These are phyloP conservation scores for Metarhizium humberi DNA, from an alignment of 2,329 filamentous ascomycete genomes.

Conservation along the genomic window DNA sequence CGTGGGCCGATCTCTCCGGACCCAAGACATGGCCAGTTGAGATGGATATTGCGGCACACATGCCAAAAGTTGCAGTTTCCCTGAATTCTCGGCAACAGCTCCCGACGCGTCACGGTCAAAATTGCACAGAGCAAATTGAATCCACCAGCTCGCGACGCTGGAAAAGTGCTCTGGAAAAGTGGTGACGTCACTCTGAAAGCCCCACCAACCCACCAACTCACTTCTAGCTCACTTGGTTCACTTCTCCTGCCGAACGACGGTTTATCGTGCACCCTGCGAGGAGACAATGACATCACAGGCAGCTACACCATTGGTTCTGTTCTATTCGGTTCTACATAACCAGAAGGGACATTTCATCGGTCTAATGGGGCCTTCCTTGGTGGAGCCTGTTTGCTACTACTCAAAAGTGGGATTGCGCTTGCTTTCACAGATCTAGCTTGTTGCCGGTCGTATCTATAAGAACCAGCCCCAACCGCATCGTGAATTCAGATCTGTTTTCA, in stretches of 20 bases:
- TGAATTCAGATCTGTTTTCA: neutral
- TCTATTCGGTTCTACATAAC: neutral
- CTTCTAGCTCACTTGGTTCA: neutral
- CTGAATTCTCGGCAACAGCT: neutral
- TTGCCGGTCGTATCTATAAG: neutral
- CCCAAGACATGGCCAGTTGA: no score
- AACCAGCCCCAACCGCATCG: neutral
- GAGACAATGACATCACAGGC: slow-evolving; percentile 5
- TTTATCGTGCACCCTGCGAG: neutral
- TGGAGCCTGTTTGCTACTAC: neutral
- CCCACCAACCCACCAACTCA: neutral
- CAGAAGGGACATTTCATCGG: neutral
- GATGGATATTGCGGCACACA: neutral
- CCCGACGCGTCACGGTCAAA: neutral
- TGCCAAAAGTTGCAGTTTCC: neutral
- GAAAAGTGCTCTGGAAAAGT: neutral
- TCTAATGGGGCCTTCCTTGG: neutral
- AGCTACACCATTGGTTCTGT: neutral
- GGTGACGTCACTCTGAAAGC: slow-evolving; percentile 5
- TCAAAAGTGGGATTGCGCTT: neutral
- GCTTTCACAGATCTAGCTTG: neutral
- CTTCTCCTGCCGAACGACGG: neutral
- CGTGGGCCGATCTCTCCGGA: neutral
- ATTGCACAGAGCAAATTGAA: neutral
- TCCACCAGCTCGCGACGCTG: no score